Evolutionary conservation across 768 basidiomycete species (phyloP).

Genomic region (Cystobasidium onofrii): DNA sequence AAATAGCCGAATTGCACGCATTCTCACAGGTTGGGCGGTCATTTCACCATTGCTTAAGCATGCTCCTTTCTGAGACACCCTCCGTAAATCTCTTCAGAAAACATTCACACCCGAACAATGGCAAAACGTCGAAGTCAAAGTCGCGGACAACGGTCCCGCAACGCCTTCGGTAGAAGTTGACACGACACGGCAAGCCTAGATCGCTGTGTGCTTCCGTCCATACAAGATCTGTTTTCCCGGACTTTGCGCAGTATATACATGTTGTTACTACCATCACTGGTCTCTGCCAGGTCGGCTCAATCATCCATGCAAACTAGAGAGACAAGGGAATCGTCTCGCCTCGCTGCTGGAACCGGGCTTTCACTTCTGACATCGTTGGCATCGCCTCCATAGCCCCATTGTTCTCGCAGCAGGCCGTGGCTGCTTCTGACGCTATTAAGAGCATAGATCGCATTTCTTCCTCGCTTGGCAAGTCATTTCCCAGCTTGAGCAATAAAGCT

Average conservation of each 20-base stretch:
- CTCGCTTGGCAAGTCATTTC: neutral
- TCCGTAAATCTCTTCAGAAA: constrained; percentile 31
- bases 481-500: constrained; percentile 19
- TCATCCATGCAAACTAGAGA: neutral
- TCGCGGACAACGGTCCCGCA: constrained; percentile 4
- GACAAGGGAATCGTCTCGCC: neutral
- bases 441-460: constrained; percentile 14
- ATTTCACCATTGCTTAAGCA: neutral
- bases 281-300: neutral
- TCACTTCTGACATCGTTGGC: constrained; percentile 37
- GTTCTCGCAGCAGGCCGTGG: constrained; percentile 41
- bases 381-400: constrained; percentile 44
- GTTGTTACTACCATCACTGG: neutral
- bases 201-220: neutral
- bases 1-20: constrained; percentile 42
- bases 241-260: neutral
- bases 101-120: constrained; percentile 41
- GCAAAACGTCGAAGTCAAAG: constrained; percentile 34
- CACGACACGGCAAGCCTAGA: constrained; percentile 1
- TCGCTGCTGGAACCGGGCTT: constrained; percentile 26
- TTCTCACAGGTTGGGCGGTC: constrained; percentile 38
- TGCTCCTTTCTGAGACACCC: too few relatives aligned
- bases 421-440: constrained; percentile 35
- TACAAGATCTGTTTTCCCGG: neutral
- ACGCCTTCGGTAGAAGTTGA: constrained; percentile 7